Percentiles rank a stretch among this genome's conserved stretches.
Evolutionary conservation across 1,139 yeast genomes (phyloP).

Genomic region (Saccharomyces uvarum): DNA sequence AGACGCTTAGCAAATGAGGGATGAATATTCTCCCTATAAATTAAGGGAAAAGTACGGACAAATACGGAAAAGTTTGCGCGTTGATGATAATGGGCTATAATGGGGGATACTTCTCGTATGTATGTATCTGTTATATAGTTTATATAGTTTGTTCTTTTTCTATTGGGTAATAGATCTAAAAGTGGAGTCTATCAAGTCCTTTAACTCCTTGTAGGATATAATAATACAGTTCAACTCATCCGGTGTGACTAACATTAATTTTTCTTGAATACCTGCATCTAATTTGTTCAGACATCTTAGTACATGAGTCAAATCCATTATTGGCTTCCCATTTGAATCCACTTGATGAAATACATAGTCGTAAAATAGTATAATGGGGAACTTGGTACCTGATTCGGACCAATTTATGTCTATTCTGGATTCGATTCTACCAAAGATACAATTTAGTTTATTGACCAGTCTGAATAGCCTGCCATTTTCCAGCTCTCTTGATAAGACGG

Average conservation of each 20-base stretch:
- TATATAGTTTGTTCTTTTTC: neutral
- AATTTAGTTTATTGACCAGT: constrained; percentile 70
- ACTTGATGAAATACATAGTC: constrained; percentile 82
- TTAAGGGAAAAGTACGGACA: neutral
- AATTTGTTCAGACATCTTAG: constrained; percentile 72
- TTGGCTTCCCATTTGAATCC: constrained; percentile 68
- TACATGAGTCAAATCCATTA: constrained; percentile 76
- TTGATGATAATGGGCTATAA: neutral
- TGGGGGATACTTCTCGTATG: neutral
- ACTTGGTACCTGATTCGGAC: constrained; percentile 71
- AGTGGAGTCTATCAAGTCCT: constrained; percentile 63
- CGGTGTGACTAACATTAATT: constrained; percentile 64
- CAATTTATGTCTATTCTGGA: constrained; percentile 47
- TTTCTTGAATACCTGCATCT: constrained; percentile 89
- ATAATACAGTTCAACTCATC: constrained; percentile 80
- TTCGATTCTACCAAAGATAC: constrained; percentile 71
- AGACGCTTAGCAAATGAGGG: neutral
- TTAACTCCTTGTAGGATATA: constrained; percentile 69
- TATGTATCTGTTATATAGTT: neutral
- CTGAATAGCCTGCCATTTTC: constrained; percentile 87
- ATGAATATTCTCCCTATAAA: neutral
- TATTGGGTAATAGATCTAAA: constrained; percentile 50
- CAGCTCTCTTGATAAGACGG: constrained; percentile 60
- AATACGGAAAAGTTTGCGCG: neutral
- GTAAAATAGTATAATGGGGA: constrained; percentile 68